A percentile compares a stretch with the other conserved stretches of the same genome.
Conservation (phyloP, 176 grass and related monocot genomes). For the Zea mays region Zm-B73-REFERENCE-NAM-5.0 NC_050099.1:154515001-154515500, state of each 20-base stretch:
- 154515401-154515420: not conserved
- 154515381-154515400: not conserved
- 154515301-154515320: not conserved
- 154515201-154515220: conserved; percentile 64
- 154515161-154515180: conserved; percentile 63
- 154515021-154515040: conserved; percentile 40
- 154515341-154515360: not conserved
- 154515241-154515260: too few relatives aligned
- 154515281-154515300: not conserved
- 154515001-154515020: conserved; percentile 67
- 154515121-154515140: conserved; percentile 62
- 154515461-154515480: not conserved
- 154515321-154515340: not conserved
- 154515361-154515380: not conserved
- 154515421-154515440: not conserved
- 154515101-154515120: conserved; percentile 52
- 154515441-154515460: not conserved
- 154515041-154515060: conserved; percentile 58
- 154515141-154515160: conserved; percentile 56
- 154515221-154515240: not conserved
- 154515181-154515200: conserved; percentile 87
- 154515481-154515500: not conserved
- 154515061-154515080: conserved; percentile 63
- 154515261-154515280: too few relatives aligned
- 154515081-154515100: conserved; percentile 61